These are phyloP conservation scores for Chaetomiaceae sp. DNA, from an alignment of 2,329 filamentous ascomycete genomes.

Conservation along the genomic window DNA sequence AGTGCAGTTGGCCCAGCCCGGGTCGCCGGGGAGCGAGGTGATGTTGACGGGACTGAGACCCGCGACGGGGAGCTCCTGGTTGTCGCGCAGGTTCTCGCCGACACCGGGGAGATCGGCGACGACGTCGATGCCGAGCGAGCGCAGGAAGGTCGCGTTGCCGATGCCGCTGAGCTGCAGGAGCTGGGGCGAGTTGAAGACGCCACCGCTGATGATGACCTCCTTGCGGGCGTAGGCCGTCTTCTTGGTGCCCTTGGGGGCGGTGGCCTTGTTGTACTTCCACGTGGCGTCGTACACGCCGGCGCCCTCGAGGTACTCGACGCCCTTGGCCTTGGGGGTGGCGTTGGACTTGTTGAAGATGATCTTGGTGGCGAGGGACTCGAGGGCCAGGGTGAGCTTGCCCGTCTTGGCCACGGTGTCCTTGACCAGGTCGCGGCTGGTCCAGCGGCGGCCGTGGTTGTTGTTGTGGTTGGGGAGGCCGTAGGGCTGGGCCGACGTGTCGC, in stretches of 20 bases:
- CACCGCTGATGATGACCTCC: slow-evolving; percentile 47
- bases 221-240: slow-evolving; percentile 27
- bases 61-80: slow-evolving; percentile 37
- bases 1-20: slow-evolving; percentile 32
- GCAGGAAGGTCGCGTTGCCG: slow-evolving; percentile 39
- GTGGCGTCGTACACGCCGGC: slow-evolving; percentile 33
- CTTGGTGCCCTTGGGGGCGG: slow-evolving; percentile 26
- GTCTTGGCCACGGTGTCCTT: slow-evolving; percentile 19
- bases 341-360: slow-evolving; percentile 33
- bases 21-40: slow-evolving; percentile 27
- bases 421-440: slow-evolving; percentile 20
- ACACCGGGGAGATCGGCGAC: slow-evolving; percentile 46
- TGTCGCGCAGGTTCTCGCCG: slow-evolving; percentile 47
- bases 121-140: slow-evolving; percentile 41
- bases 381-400: slow-evolving; percentile 19
- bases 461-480: slow-evolving; percentile 28
- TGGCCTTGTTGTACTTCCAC: slow-evolving; percentile 26
- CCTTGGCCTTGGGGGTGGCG: slow-evolving; percentile 26
- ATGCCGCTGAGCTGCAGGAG: slow-evolving; percentile 50
- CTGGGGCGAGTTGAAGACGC: slow-evolving; percentile 47
- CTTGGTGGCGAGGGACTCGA: slow-evolving; percentile 34
- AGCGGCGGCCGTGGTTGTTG: slow-evolving; percentile 21
- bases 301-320: slow-evolving; percentile 33
- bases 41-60: slow-evolving; percentile 23
- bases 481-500: slow-evolving; percentile 26